Evolutionary conservation across 2,329 filamentous ascomycete species (phyloP), one percentile per base, ranked within the genome.

Genomic region (Thelonectria olida): DNA sequence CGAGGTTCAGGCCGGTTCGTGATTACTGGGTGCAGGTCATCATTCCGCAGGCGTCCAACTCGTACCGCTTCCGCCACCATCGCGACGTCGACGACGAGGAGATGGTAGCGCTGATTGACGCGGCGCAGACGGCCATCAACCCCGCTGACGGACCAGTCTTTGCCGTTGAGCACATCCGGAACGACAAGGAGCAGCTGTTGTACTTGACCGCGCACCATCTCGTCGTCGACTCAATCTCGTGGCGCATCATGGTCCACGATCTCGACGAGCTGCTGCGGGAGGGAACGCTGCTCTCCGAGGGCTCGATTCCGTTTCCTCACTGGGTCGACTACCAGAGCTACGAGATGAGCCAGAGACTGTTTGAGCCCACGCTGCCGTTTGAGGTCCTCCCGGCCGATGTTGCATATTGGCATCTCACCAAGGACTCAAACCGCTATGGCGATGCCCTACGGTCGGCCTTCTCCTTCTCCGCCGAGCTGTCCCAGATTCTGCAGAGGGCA

Each of bases 161-260:
- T 61, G 78, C 80, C 0, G 82, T 79, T 5, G 78, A 84, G 54
- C 81, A 84, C 56, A 76, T 86, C 22, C 77, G 79, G 12, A 82
- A 79, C 45, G 78, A 83, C 45, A 79, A 78, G 4, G 74, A 77
- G 58, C 82, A 85, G 52, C 72, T 82, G 54, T 66, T 86, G 2
- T 85, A 82, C 62, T 70, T 86, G 9, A 76, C 79, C 1, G 82
- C 83, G 0, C 84, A 86, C 60, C 83, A 85, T 49, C 76, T 86
- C 4, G 82, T 82, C 1, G 78, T 85, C 12, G 84, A 86, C 54
- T 68, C 82, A 9, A 76, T 77, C 7, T 85, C 83, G 0, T 86
- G 84, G 84, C 76, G 79, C 13, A 76, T 84, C 52, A 77, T 86
- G 19, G 73, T 82, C 4, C 77, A 80, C 15, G 84, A 86, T 50